Conservation (phyloP, 1,284 basidiomycete genomes). For the Moesziomyces parantarcticus region DNA sequence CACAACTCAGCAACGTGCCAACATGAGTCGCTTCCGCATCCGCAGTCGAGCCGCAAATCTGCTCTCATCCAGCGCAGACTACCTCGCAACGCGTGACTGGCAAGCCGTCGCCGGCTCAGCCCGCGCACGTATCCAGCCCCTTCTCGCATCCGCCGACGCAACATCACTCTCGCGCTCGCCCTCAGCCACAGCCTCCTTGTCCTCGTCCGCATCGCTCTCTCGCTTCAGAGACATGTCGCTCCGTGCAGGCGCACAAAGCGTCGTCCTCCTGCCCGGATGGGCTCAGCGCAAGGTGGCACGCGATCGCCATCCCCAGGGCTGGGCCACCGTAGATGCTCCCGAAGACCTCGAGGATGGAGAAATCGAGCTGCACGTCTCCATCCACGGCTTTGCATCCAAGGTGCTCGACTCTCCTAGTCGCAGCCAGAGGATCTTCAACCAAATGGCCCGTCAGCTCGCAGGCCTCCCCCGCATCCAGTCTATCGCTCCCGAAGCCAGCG, state of each 20-base stretch:
- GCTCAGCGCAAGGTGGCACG: constrained; percentile 43
- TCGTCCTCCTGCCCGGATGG: constrained; percentile 49
- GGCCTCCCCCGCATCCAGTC: constrained; percentile 36
- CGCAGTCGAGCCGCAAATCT: constrained; percentile 34
- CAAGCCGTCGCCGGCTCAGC: constrained; percentile 35
- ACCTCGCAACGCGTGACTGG: constrained; percentile 39
- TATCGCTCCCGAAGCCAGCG: constrained; percentile 8
- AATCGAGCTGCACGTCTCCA: constrained; percentile 41
- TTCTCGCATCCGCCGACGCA: constrained; percentile 8
- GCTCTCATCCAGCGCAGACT: constrained; percentile 38
- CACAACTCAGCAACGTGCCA: constrained; percentile 29
- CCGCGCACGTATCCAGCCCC: constrained; percentile 19
- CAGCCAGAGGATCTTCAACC: constrained; percentile 50
- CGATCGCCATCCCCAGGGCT: constrained; percentile 48
- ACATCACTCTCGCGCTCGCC: neutral
- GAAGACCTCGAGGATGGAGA: constrained; percentile 51
- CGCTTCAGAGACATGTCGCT: constrained; percentile 26
- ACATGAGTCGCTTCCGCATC: constrained; percentile 40
- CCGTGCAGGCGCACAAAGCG: constrained; percentile 24
- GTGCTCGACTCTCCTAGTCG: constrained; percentile 29
- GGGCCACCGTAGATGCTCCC: constrained; percentile 36
- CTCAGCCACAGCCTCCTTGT: constrained; percentile 13
- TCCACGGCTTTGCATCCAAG: constrained; percentile 41
- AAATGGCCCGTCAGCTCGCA: constrained; percentile 51
- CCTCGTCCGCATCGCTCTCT: constrained; percentile 13